These are phyloP conservation scores for Crotalaria pallida DNA, from an alignment of 306 rosid genomes.

Conservation along the genomic window DNA sequence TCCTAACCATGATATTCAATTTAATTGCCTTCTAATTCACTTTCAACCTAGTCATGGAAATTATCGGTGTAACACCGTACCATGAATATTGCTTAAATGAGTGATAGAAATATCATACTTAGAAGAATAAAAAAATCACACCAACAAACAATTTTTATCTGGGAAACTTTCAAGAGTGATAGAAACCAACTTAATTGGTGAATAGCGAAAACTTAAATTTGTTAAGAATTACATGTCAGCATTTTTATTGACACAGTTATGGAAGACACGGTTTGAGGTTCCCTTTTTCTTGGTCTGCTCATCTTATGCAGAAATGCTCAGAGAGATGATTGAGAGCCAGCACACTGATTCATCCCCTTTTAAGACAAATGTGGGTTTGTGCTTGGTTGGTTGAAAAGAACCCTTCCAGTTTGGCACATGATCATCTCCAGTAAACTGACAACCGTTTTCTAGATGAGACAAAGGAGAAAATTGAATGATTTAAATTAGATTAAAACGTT, in stretches of 20 bases:
- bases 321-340: conserved; percentile 40
- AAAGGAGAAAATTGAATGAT: background rate
- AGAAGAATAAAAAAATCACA: background rate
- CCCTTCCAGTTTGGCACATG: conserved; percentile 25
- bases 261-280: conserved; percentile 14
- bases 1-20: background rate
- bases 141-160: background rate
- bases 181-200: background rate
- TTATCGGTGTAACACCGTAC: background rate
- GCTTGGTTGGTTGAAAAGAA: conserved; percentile 38
- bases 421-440: conserved; percentile 22
- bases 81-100: background rate
- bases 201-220: no score
- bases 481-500: no score
- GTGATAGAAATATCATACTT: background rate
- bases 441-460: conserved; percentile 32
- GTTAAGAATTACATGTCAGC: background rate
- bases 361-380: conserved; percentile 38
- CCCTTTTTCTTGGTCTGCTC: conserved; percentile 9
- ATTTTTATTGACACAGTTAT: background rate
- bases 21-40: background rate
- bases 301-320: conserved; percentile 13
- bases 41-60: background rate
- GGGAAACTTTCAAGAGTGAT: background rate
- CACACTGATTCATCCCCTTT: conserved; percentile 65